Evolutionary conservation across 495 filamentous ascomycete genomes (phyloP).

Genomic region (Aspergillus funiculosus): DNA sequence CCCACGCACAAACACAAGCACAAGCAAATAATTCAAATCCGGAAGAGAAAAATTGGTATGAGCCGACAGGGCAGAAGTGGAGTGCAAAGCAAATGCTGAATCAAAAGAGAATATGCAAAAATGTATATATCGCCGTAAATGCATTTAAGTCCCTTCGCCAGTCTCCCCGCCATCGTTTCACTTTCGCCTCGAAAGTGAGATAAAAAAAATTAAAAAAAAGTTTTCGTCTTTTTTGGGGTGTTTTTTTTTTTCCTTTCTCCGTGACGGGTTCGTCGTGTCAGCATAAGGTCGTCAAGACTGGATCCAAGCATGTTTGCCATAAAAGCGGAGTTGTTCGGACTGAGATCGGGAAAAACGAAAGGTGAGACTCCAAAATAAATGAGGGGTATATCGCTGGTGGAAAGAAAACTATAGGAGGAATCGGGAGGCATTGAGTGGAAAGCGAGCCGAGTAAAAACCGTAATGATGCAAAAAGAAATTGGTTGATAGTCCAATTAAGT

Average conservation of each 20-base stretch:
- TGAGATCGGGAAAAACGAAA: background rate
- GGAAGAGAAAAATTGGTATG: background rate
- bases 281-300: slow-evolving; percentile 1
- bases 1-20: slow-evolving; percentile 1
- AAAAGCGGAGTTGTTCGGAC: background rate
- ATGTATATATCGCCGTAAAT: slow-evolving; percentile 9
- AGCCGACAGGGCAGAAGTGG: background rate
- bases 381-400: slow-evolving; percentile 10
- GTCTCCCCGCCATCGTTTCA: background rate
- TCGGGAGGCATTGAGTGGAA: background rate
- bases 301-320: background rate
- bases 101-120: slow-evolving; percentile 5
- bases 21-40: background rate
- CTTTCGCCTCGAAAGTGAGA: background rate
- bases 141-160: background rate
- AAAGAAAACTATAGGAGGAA: background rate
- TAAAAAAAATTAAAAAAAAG: background rate
- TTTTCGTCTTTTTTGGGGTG: background rate
- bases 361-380: background rate
- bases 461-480: background rate
- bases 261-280: background rate
- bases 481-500: background rate
- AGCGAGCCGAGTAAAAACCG: background rate
- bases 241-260: slow-evolving; percentile 3
- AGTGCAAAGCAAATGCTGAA: background rate